phyloP scores from a whole-genome alignment of 495 filamentous ascomycete genomes.

The Penicillium steckii region DNA sequence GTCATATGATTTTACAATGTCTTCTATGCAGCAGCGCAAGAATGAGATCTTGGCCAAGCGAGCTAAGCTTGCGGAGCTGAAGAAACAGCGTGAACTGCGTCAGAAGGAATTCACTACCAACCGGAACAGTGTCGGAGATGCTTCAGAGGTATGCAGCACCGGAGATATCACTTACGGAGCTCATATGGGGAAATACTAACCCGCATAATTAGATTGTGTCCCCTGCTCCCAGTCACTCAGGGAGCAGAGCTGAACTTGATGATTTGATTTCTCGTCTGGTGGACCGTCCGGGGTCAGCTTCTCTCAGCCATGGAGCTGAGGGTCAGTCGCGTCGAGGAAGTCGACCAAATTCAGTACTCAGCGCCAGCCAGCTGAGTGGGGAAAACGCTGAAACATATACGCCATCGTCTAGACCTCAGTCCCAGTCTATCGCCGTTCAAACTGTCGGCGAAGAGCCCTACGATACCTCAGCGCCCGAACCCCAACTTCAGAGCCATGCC shows the following conservation, averaged over 20 bases:
- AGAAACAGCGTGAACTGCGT: conserved; percentile 81
- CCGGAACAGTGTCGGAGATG: conserved; percentile 62
- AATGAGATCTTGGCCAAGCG: conserved; percentile 94
- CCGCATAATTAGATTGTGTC: conserved; percentile 54
- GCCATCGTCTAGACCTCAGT: conserved; percentile 37
- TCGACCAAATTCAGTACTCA: conserved; percentile 81
- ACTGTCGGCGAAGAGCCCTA: conserved; percentile 67
- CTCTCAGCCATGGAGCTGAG: conserved; percentile 63
- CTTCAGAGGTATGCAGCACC: conserved; percentile 43
- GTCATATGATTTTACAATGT: conserved; percentile 29
- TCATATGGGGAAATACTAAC: conserved; percentile 10
- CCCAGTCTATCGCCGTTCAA: conserved; percentile 58
- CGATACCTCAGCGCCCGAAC: conserved; percentile 68
- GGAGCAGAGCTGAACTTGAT: conserved; percentile 79
- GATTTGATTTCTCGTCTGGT: conserved; percentile 75
- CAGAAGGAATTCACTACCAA: conserved; percentile 66
- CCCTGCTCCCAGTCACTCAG: conserved; percentile 65
- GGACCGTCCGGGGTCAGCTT: conserved; percentile 71
- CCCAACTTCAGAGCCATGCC: conserved; percentile 46
- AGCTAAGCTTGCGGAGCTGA: conserved; percentile 93
- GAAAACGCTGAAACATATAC: conserved; percentile 57
- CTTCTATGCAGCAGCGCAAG: conserved; percentile 74
- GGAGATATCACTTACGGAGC: conserved; percentile 15
- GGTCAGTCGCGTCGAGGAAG: conserved; percentile 68
- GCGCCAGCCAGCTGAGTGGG: conserved; percentile 69